Base-by-base conservation (phyloP, 306 rosid species). In the Corylus avellana region DNA sequence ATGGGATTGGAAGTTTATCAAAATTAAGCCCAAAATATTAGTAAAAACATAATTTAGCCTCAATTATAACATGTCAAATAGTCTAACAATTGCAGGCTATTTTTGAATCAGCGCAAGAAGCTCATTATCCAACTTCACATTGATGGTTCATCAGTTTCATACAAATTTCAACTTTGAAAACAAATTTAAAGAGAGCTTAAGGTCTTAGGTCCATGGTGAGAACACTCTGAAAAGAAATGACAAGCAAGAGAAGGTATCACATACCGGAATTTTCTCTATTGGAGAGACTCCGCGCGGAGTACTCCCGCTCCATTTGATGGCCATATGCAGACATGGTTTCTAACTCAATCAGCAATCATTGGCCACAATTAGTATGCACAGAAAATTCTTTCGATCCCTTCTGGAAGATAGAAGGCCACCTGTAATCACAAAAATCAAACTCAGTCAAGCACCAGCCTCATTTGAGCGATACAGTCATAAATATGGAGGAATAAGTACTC, bases 271-370 rank as follows among this genome's bases (percentile, higher is more conserved):
- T 82, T 62, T 78, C 83, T 58, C 35, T 37, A 44, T 80, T 73
- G 47, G 92, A 79, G 74, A 82, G 85, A 83, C 68, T 86, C 76
- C 44, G 82, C 22, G 90, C 75, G 27, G 95, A 89, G 80, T 77
- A 76, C 75, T 87, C 89, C 70, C 79, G 89, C 86, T 92, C 91
- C 92, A 92, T 87, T 77, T 79, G 91, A 81, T 81, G 87, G 75
- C 86, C 88, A 84, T 87, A 85, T 59, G 89, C 87, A 81, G 98
- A 92, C 94, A 90, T 91, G 50, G 67, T 75, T 80, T 80, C 76
- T 79, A 68, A 29, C 67, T 80, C 55, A 51, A 42, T 54, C 56
- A n/a, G 78, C 63, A 77, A 27, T n/a, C 54, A 68, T 76, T 16
- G 18, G 77, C 22, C 81, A 73, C 64, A 78, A 68, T 78, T 75